Evolutionary conservation across 176 grass and related monocot species (phyloP), one percentile per base, ranked within the genome.

Genomic region (Zizania latifolia): DNA sequence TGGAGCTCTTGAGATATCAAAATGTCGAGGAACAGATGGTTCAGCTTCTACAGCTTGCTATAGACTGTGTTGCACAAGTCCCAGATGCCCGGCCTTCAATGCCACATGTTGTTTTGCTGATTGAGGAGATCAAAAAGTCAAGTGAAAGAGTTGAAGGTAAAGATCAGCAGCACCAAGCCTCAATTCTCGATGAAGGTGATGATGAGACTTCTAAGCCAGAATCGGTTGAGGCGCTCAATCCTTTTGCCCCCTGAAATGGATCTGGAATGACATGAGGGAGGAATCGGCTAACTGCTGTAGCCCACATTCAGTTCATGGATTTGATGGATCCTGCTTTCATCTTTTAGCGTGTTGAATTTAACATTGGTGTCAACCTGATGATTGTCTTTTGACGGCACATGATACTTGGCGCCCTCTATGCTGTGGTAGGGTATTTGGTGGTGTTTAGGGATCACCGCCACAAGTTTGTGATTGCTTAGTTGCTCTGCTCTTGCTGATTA

Each of bases 1-100:
- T 71, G 37, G 80, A 81, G 76, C 56, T 97, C 37, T 33, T 74
- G 48, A 84, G 85, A 62, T 28, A 88, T 64, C 87, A 86, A 68
- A 54, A 44, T 11, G 43, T 38, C 0, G 83, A 86, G 41, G 84
- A 81, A 35, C 86, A 85, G 14, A 72, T 96, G 92, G 81, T 87
- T 62, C 72, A 89, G 69, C 76, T 96, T 31, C 58, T 96, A 56
- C 92, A 92, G 76, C 77, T 96, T 8, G 89, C 89, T 19, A 87
- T 96, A 17, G 89, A 92, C 50, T 96, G 92, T 0, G 85, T 90
- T 1, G 77, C 83, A 3, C 75, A 79, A 41, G 79, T 62, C 61
- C 89, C 92, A 28, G 89, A 92, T 54, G 84, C 78, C 0, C 75
- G 92, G 3, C 92, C 89, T 3, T 79, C 83, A 8, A 96, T 96